Evolutionary conservation across 2,329 filamentous ascomycete species (phyloP), one percentile per base, ranked within the genome.

Genomic region (Bertia moriformis): DNA sequence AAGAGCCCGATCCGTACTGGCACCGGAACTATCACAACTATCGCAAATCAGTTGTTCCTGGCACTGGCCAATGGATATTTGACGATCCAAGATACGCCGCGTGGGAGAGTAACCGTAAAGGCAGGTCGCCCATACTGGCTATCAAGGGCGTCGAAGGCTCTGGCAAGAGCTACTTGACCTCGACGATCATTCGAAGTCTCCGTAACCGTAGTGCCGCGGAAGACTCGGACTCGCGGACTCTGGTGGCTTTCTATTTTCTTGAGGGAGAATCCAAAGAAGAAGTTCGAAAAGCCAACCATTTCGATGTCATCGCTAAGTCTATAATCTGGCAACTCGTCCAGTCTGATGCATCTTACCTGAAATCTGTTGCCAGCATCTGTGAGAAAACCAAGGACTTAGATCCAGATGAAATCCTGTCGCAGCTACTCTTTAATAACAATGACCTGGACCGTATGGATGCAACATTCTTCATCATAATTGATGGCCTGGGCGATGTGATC

Each of bases 301-400:
- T 41, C n/a, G 51, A 52, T 4, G 51, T 50, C 3, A 51, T 51
- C 29, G 50, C 51, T 5, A 46, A 51, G 29, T 48, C 49, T 14
- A 40, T 55, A 12, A 44, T 58, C 17, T 57, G 53, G 50, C 55
- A 58, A 42, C 48, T 57, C 14, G 46, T 49, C 1, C 52, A 49
- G 15, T 48, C 50, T 3, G 52, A 55, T 14, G 53, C 54, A 38
- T 49, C 53, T 1, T 53, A 56, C 46, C 51, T 51, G 15, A 57
- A 55, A 43, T 50, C 51, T 4, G 47, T 53, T 3, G 51, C 47
- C 27, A 46, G 46, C 27, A 49, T 48, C 7, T 44, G 52, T 4
- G 52, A 56, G 39, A 43, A 41, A 24, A 42, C 44, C 5, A 22
- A 41, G 10, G 44, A 46, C 18, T 53, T 57, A 22, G 43, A 52